Evolutionary conservation across 176 grass and related monocot species (phyloP).

Genomic region (Oryza officinalis): DNA sequence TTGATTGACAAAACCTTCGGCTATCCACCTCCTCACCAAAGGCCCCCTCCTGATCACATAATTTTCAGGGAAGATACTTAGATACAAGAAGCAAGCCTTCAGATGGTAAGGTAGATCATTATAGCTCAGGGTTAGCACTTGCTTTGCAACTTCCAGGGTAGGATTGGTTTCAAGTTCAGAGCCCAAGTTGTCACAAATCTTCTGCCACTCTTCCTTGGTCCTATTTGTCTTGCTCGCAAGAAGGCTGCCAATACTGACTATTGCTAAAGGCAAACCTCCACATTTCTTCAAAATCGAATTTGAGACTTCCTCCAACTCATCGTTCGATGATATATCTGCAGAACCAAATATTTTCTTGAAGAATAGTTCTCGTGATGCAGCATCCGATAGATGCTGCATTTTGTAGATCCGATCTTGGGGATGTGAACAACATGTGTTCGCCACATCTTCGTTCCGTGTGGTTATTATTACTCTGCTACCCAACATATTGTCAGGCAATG

Average conservation of each 20-base stretch:
- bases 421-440: background rate
- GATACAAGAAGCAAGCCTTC: slow-evolving; percentile 1
- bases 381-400: background rate
- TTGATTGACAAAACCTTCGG: slow-evolving; percentile 40
- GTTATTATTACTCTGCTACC: background rate
- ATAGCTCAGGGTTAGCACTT: slow-evolving; percentile 29
- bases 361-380: background rate
- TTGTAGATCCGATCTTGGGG: background rate
- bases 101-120: slow-evolving; percentile 51
- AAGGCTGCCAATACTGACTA: background rate
- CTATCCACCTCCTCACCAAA: slow-evolving; percentile 47
- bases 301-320: background rate
- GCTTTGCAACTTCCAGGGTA: background rate
- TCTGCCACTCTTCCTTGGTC: background rate
- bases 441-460: background rate
- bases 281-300: slow-evolving; percentile 36
- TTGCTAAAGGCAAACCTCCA: background rate
- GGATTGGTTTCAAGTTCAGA: background rate
- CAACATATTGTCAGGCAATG: background rate
- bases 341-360: background rate
- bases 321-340: background rate
- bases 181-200: background rate
- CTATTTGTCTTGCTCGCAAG: background rate
- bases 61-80: slow-evolving; percentile 37
- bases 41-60: slow-evolving; percentile 10